Conservation (phyloP, 2,329 filamentous ascomycete genomes). For the Stachybotrys elegans region DNA sequence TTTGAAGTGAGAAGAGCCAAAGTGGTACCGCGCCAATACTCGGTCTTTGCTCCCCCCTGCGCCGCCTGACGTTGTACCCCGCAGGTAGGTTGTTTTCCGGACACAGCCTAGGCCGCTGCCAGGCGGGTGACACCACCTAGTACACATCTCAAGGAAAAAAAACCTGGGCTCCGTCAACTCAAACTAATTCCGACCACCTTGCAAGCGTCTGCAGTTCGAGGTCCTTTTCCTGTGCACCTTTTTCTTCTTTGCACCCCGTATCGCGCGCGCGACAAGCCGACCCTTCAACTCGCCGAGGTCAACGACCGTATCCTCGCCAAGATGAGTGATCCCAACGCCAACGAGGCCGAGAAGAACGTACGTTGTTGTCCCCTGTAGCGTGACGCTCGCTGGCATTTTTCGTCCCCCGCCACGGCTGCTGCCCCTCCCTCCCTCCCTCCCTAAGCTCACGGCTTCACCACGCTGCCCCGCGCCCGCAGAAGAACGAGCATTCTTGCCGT, state of each 20-base stretch:
- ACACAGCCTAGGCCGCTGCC: too few species aligned
- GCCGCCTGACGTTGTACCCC: too few species aligned
- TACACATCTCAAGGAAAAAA: too few species aligned
- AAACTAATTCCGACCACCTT: conserved; percentile 11
- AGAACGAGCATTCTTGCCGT: too few species aligned
- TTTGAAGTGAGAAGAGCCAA: too few species aligned
- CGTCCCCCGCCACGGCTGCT: conserved; percentile 17
- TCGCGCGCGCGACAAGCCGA: conserved; percentile 17
- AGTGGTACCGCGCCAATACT: too few species aligned
- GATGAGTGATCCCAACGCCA: conserved; percentile 82
- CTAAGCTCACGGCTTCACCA: too few species aligned
- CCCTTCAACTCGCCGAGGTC: conserved; percentile 16
- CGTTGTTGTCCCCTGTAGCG: conserved; percentile 26
- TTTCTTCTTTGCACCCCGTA: conserved; percentile 6
- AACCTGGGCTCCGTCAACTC: conserved; percentile 8
- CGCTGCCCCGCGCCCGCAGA: conserved; percentile 24
- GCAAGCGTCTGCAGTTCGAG: too few species aligned
- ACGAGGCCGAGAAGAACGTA: conserved; percentile 96
- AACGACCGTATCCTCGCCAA: conserved; percentile 36
- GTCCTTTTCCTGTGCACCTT: too few species aligned
- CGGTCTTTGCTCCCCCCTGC: too few species aligned
- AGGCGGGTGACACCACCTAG: too few species aligned
- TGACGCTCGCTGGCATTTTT: conserved; percentile 9
- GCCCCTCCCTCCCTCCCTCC: conserved; percentile 1
- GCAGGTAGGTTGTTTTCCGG: too few species aligned